A percentile compares a stretch with the other conserved stretches of the same genome.
Evolutionary conservation across 2,329 filamentous ascomycete genomes (phyloP).

Genomic region (Cercospora beticola): DNA sequence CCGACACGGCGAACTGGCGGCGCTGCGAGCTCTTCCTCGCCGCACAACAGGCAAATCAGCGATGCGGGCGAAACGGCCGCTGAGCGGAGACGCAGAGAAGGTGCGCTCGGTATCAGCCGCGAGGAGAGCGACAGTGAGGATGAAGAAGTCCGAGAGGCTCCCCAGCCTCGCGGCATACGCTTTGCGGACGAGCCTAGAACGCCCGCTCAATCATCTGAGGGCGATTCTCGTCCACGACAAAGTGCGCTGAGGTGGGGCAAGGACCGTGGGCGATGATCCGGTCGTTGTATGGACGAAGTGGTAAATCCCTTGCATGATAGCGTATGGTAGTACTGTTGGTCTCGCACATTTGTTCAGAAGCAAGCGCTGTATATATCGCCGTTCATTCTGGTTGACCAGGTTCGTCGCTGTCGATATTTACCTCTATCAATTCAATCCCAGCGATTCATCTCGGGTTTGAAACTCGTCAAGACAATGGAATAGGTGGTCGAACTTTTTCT

Average conservation of each 20-base stretch:
- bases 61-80: constrained; percentile 68
- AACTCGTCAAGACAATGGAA: not conserved
- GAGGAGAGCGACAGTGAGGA: constrained; percentile 55
- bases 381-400: not conserved
- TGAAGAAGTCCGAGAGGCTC: constrained; percentile 20
- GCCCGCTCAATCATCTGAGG: constrained; percentile 1
- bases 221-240: constrained; percentile 23
- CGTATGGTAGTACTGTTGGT: not conserved
- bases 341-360: not conserved
- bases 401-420: not conserved
- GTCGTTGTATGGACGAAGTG: not conserved
- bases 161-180: constrained; percentile 27
- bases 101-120: constrained; percentile 64
- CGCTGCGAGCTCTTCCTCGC: constrained; percentile 10
- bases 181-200: constrained; percentile 30
- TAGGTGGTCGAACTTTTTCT: not conserved
- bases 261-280: constrained; percentile 26
- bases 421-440: not conserved
- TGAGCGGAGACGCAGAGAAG: constrained; percentile 70
- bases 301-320: not conserved
- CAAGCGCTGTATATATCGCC: not conserved
- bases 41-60: constrained; percentile 27
- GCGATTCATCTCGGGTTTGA: not conserved
- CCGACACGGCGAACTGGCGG: constrained; percentile 20
- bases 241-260: constrained; percentile 35